Evolutionary conservation across 164 flowering plant genomes (phyloP).

Genomic region (Buxus sempervirens): DNA sequence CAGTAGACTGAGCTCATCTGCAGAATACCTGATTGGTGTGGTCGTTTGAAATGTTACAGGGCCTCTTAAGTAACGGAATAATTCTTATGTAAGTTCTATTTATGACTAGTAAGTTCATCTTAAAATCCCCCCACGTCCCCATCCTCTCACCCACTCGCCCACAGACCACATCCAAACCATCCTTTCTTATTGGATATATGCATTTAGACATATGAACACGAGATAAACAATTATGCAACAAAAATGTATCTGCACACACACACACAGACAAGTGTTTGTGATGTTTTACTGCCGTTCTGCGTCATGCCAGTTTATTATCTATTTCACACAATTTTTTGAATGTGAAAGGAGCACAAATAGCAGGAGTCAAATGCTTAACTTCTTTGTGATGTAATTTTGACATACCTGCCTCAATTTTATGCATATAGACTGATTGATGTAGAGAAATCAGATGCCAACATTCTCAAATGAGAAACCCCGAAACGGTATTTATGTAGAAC

Average conservation of each 20-base stretch:
- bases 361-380: not conserved
- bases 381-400: not conserved
- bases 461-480: not conserved
- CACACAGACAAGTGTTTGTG: too few species aligned
- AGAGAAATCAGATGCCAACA: not conserved
- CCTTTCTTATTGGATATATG: too few species aligned
- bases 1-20: not conserved
- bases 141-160: too few species aligned
- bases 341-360: not conserved
- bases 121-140: too few species aligned
- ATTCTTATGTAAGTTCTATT: not conserved
- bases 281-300: too few species aligned
- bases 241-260: too few species aligned
- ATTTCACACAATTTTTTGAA: not conserved
- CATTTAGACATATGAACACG: too few species aligned
- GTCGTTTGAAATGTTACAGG: not conserved
- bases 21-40: not conserved
- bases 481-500: not conserved
- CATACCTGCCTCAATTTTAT: not conserved
- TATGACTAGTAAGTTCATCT: too few species aligned
- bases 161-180: too few species aligned
- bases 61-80: not conserved
- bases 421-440: not conserved
- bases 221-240: too few species aligned
- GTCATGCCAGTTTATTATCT: too few species aligned